Evolutionary conservation across 352 stramenopile species (phyloP).

Genomic region (Detonula confervacea): DNA sequence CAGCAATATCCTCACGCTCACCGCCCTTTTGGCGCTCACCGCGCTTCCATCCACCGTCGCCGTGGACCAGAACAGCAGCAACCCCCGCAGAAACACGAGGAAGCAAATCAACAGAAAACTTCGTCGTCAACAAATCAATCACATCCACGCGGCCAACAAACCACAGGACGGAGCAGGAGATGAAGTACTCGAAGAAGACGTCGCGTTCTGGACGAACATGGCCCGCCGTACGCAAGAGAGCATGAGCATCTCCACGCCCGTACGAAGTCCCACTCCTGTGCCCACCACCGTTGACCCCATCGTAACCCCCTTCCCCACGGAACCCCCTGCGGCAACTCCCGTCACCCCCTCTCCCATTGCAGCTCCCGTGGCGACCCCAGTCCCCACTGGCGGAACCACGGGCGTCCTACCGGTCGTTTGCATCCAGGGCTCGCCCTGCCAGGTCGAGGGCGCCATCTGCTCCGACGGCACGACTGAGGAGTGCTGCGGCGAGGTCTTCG

Average conservation of each 20-base stretch:
- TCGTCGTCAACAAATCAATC: background rate
- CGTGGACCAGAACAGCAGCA: background rate
- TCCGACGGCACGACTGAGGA: background rate
- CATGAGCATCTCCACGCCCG: background rate
- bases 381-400: background rate
- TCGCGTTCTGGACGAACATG: background rate
- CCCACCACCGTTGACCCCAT: too few relatives aligned
- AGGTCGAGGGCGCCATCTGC: background rate
- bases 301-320: too few relatives aligned
- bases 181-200: background rate
- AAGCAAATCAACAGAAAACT: too few relatives aligned
- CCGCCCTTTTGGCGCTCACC: background rate
- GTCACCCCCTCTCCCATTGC: background rate
- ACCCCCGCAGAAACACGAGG: background rate
- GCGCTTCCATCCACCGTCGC: background rate
- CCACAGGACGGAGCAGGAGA: too few relatives aligned
- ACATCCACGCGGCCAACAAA: background rate
- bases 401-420: background rate
- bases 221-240: background rate
- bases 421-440: background rate
- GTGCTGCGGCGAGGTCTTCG: background rate
- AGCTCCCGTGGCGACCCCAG: background rate
- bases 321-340: too few relatives aligned
- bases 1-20: background rate
- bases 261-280: too few relatives aligned